Conservation (phyloP, 2,329 filamentous ascomycete genomes). For the Pleoardoris graminearum region DNA sequence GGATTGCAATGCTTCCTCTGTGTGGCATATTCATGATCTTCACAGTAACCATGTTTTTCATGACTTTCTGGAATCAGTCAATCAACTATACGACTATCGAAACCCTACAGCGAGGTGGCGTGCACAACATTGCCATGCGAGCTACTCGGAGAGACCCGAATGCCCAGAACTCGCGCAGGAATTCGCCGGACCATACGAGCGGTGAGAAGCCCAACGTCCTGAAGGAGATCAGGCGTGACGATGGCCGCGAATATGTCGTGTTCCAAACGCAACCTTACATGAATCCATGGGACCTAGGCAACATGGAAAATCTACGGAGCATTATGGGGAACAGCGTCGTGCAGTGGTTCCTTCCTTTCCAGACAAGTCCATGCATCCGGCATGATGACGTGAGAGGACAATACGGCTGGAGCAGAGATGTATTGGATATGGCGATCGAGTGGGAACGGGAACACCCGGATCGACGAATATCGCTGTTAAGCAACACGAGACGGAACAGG, state of each 20-base stretch:
- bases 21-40: slow-evolving; percentile 80
- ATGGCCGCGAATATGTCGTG: slow-evolving; percentile 73
- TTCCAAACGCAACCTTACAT: slow-evolving; percentile 72
- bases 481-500: slow-evolving; percentile 1
- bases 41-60: slow-evolving; percentile 73
- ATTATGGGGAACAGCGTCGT: slow-evolving; percentile 73
- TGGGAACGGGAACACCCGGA: slow-evolving; percentile 30
- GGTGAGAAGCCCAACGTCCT: slow-evolving; percentile 18
- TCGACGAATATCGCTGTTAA: slow-evolving; percentile 7
- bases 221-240: slow-evolving; percentile 20
- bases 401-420: slow-evolving; percentile 67
- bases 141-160: slow-evolving; percentile 25
- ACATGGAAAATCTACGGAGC: slow-evolving; percentile 70
- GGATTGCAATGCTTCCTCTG: slow-evolving; percentile 68
- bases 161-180: slow-evolving; percentile 53
- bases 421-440: slow-evolving; percentile 47
- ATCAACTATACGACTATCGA: slow-evolving; percentile 86
- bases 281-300: slow-evolving; percentile 83
- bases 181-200: slow-evolving; percentile 15
- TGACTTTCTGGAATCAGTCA: slow-evolving; percentile 69
- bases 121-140: slow-evolving; percentile 74
- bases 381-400: slow-evolving; percentile 69
- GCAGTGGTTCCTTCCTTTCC: slow-evolving; percentile 82
- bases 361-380: slow-evolving; percentile 71
- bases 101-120: slow-evolving; percentile 63